A percentile compares a stretch with the other conserved stretches of the same genome.
Conservation (phyloP, 257 asterid species). For the Scutellaria baicalensis region DNA sequence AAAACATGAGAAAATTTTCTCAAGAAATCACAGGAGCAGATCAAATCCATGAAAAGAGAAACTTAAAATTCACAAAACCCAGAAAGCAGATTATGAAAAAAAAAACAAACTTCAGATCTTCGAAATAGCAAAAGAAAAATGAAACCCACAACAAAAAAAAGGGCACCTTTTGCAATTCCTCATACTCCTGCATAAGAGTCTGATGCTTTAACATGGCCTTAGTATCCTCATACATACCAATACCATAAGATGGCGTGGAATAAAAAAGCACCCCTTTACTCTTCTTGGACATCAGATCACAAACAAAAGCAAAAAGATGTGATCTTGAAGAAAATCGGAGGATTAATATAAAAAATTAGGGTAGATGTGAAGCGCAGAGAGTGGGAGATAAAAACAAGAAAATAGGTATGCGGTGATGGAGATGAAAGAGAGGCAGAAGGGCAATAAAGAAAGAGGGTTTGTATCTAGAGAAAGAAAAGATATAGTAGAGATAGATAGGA, state of each 20-base stretch:
- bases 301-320: neutral
- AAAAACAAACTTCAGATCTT: constrained; percentile 22
- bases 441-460: constrained; percentile 28
- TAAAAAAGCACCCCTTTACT: constrained; percentile 39
- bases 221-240: constrained; percentile 29
- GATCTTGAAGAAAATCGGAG: constrained; percentile 26
- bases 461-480: constrained; percentile 19
- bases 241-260: constrained; percentile 20
- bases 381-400: constrained; percentile 14
- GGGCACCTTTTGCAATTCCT: constrained; percentile 58
- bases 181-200: constrained; percentile 63
- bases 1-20: neutral
- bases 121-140: neutral
- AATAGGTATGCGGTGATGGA: constrained; percentile 12
- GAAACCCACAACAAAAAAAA: neutral
- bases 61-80: constrained; percentile 5
- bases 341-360: neutral
- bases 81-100: neutral
- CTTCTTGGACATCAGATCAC: constrained; percentile 71
- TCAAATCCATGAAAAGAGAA: neutral
- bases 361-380: neutral
- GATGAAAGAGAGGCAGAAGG: constrained; percentile 19
- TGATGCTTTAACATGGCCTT: constrained; percentile 49
- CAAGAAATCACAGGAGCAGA: constrained; percentile 11
- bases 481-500: constrained; percentile 26